Evolutionary conservation across 768 basidiomycete genomes (phyloP).

Genomic region (Hysterangium stoloniferum): DNA sequence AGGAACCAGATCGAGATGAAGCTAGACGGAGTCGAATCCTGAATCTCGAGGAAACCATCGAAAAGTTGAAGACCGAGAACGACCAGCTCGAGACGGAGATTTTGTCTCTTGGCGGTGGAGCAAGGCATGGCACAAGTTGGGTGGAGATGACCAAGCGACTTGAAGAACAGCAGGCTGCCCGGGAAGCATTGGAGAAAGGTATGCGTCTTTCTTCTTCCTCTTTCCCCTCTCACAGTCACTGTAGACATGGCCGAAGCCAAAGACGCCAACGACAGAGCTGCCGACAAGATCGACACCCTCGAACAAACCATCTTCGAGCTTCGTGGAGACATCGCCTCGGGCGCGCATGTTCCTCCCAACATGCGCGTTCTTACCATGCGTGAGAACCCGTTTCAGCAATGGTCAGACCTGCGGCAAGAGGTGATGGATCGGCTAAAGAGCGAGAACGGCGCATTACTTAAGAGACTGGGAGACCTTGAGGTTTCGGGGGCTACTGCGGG

Average conservation of each 20-base stretch:
- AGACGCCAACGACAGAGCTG: constrained; percentile 28
- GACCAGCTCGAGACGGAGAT: constrained; percentile 39
- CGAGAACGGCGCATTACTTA: constrained; percentile 81
- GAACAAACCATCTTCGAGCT: constrained; percentile 77
- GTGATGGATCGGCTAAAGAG: constrained; percentile 66
- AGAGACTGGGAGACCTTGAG: constrained; percentile 56
- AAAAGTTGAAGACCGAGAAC: constrained; percentile 45
- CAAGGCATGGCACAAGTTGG: constrained; percentile 16
- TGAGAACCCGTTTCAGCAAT: constrained; percentile 79
- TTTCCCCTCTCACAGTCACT: background rate
- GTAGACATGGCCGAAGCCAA: constrained; percentile 40
- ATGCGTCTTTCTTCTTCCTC: background rate
- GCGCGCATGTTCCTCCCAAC: constrained; percentile 66
- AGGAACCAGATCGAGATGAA: constrained; percentile 29
- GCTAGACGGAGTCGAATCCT: constrained; percentile 7
- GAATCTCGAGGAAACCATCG: constrained; percentile 14
- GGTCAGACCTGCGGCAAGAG: constrained; percentile 68
- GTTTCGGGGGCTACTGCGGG: constrained; percentile 24
- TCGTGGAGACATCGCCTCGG: constrained; percentile 65
- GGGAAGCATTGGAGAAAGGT: constrained; percentile 36
- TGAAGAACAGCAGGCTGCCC: constrained; percentile 29
- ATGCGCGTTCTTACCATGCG: constrained; percentile 59
- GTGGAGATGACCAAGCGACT: constrained; percentile 35
- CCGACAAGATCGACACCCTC: constrained; percentile 56
- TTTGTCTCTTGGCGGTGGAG: constrained; percentile 8